Conservation (phyloP, 805 yeast species). For the Pichia phayaonensis region DNA sequence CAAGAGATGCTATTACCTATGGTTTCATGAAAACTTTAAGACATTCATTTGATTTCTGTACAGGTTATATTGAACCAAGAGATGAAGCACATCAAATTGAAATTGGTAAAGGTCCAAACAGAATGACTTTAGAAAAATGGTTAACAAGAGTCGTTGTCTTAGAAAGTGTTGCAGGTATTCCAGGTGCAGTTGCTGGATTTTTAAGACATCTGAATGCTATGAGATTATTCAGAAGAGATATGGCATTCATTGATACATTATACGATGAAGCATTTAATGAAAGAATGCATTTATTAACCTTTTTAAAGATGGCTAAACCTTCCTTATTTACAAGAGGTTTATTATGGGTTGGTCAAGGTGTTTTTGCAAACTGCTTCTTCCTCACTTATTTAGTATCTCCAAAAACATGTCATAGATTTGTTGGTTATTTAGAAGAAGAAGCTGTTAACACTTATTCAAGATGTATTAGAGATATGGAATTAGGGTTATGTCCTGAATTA, state of each 20-base stretch:
- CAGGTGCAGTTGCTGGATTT: conserved; percentile 71
- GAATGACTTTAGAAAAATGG: conserved; percentile 61
- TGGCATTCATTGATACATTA: conserved; percentile 69
- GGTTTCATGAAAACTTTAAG: conserved; percentile 39
- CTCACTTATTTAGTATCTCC: conserved; percentile 52
- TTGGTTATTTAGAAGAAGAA: conserved; percentile 72
- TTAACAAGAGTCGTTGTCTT: conserved; percentile 52
- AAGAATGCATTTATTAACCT: conserved; percentile 68
- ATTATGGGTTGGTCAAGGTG: conserved; percentile 60
- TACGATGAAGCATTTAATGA: conserved; percentile 73
- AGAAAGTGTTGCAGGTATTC: conserved; percentile 74
- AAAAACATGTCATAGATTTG: conserved; percentile 63
- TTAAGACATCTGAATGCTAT: conserved; percentile 60
- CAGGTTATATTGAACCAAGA: conserved; percentile 57
- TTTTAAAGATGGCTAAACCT: conserved; percentile 58
- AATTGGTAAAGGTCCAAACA: conserved; percentile 27
- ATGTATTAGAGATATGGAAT: conserved; percentile 45
- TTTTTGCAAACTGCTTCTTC: conserved; percentile 61
- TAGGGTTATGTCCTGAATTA: conserved; percentile 43
- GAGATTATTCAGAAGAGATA: conserved; percentile 54
- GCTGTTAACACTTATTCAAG: conserved; percentile 65
- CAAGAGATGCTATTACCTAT: conserved; percentile 47
- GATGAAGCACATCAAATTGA: conserved; percentile 25
- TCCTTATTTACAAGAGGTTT: conserved; percentile 46
- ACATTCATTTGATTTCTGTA: conserved; percentile 47